Evolutionary conservation across 1,284 basidiomycete species (phyloP).

Genomic region (Cryptococcus depauperatus): DNA sequence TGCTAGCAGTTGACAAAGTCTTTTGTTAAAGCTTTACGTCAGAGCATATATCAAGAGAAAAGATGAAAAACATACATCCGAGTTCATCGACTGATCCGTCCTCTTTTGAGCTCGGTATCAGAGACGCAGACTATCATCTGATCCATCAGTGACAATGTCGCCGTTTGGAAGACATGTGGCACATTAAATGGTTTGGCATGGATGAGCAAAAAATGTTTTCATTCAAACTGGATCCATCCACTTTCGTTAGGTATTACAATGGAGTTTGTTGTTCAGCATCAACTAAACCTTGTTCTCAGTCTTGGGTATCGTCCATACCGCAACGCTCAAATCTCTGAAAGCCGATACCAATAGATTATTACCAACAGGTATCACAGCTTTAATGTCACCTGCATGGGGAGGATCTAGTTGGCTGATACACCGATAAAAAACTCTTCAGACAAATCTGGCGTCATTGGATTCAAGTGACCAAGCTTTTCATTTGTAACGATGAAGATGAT

Average conservation of each 20-base stretch:
- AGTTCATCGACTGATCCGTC: too few relatives aligned
- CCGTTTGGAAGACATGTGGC: slow-evolving; percentile 21
- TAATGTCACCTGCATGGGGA: slow-evolving; percentile 24
- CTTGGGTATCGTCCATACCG: slow-evolving; percentile 19
- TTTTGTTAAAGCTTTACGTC: too few relatives aligned
- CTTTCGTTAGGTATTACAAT: too few relatives aligned
- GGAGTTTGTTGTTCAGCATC: too few relatives aligned
- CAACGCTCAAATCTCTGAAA: slow-evolving; percentile 28
- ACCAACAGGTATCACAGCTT: slow-evolving; percentile 23
- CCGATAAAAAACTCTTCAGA: too few relatives aligned
- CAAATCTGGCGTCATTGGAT: too few relatives aligned
- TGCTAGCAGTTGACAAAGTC: too few relatives aligned
- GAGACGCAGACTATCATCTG: slow-evolving; percentile 24
- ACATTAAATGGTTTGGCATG: slow-evolving; percentile 35
- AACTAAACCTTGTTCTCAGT: background rate
- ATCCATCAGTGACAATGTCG: slow-evolving; percentile 31
- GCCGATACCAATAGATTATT: slow-evolving; percentile 19
- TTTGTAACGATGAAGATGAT: too few relatives aligned
- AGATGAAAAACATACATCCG: too few relatives aligned
- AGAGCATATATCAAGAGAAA: too few relatives aligned
- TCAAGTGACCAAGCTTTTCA: too few relatives aligned
- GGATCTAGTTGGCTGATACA: slow-evolving; percentile 15
- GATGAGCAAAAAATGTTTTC: slow-evolving; percentile 20
- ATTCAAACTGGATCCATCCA: too few relatives aligned
- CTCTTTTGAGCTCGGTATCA: slow-evolving; percentile 17